A percentile compares a stretch with the other conserved stretches of the same genome.
Evolutionary conservation across 1,139 yeast genomes (phyloP).

Genomic region (Sugiyamaella novakii): DNA sequence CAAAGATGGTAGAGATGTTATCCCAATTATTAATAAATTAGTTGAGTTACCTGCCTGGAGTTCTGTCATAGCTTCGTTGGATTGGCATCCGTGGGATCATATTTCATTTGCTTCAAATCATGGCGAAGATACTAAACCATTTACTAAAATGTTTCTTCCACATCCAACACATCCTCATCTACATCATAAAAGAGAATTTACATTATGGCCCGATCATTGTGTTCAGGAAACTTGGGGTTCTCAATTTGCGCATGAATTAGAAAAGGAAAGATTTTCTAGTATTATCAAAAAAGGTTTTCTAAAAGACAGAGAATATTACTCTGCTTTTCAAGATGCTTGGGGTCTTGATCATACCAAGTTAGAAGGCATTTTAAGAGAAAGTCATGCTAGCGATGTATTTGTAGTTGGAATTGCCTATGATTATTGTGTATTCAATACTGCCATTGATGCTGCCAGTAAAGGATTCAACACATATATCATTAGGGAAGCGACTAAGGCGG

Average conservation of each 20-base stretch:
- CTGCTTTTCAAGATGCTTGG: conserved; percentile 88
- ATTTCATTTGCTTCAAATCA: conserved; percentile 80
- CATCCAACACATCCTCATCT: conserved; percentile 48
- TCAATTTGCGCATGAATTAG: conserved; percentile 55
- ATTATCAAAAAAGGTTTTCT: conserved; percentile 71
- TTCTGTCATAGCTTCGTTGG: conserved; percentile 71
- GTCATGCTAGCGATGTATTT: conserved; percentile 59
- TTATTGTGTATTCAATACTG: conserved; percentile 77
- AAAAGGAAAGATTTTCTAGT: conserved; percentile 33
- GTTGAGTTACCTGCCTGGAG: conserved; percentile 54
- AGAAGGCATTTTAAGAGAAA: conserved; percentile 48
- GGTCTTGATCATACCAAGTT: conserved; percentile 69
- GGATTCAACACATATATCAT: conserved; percentile 70
- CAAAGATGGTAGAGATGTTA: conserved; percentile 59
- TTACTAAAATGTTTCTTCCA: conserved; percentile 47
- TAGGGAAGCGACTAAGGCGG: conserved; percentile 54
- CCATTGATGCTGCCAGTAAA: conserved; percentile 60
- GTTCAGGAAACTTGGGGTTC: conserved; percentile 72
- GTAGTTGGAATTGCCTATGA: conserved; percentile 87
- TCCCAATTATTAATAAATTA: conserved; percentile 53
- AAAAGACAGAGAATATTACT: conserved; percentile 77
- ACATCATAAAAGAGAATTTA: conserved; percentile 38
- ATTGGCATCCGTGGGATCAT: conserved; percentile 85
- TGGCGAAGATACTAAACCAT: conserved; percentile 51
- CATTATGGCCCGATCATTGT: conserved; percentile 90